Evolutionary conservation across 2,329 filamentous ascomycete genomes (phyloP), one percentile per base, ranked within the genome.

Genomic region (Penicillium sp.): DNA sequence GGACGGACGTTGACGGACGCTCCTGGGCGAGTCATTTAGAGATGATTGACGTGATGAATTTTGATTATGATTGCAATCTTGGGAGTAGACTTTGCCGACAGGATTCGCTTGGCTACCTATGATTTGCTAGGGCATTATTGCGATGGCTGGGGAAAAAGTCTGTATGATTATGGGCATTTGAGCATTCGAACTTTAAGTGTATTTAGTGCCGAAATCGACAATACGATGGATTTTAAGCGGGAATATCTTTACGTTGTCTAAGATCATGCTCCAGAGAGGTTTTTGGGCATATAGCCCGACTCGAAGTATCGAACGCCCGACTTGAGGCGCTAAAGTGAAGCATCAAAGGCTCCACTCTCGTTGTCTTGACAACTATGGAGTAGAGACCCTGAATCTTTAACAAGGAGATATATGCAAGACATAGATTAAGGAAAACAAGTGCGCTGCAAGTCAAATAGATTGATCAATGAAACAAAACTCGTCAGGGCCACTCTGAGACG

Each of bases 1-100:
- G 63, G 59, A 5, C 61, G 62, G 38, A 48, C 50, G 22, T 51
- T 67, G 52, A 64, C 61, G 14, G 64, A 65, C 45, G 36, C 54
- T 18, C 58, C 59, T 7, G 43, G 50, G 29, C 60, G 59, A 18
- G 54, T 62, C 46, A 49, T 61, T 3, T 65, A 57, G 42, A 22
- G 22, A 39, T n/a, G 16, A 31, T n/a, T 49, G 31, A 54, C 22
- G 38, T 22, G 54, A 49, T 34, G 24, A 14, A 7, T 22, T 45
- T 24, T 52, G 34, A 7, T 44, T 40, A 56, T 47, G 49, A 47
- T 49, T 48, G 4, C 24, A 43, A 27, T 29, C 22, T 44, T 45
- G 18, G 10, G 36, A 44, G 54, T n/a, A 43, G 46, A 32, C 11
- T 16, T 48, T 56, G 24, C 18, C 51, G 14, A 18, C 18, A 9